Evolutionary conservation across 306 rosid species (phyloP).

Genomic region (Malus fusca): DNA sequence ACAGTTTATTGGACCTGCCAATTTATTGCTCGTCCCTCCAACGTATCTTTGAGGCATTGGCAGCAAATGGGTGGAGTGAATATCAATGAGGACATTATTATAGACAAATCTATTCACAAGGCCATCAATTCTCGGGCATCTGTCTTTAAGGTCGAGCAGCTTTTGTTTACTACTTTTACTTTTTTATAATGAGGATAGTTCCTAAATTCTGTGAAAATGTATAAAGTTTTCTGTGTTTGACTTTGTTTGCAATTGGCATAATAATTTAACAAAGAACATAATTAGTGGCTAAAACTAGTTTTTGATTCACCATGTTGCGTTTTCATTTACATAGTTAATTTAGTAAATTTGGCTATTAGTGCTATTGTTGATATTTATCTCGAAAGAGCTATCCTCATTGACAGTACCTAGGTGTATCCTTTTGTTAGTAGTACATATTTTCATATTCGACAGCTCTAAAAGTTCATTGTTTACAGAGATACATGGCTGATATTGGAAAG

Average conservation of each 20-base stretch:
- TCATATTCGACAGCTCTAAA: background rate
- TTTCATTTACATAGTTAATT: background rate
- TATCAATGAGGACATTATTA: slow-evolving; percentile 68
- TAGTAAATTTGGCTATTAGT: background rate
- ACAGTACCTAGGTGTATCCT: too few relatives aligned
- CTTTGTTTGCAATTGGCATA: slow-evolving; percentile 9
- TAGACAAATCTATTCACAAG: slow-evolving; percentile 79
- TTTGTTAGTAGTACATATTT: background rate
- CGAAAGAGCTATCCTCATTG: background rate
- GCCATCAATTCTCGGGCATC: slow-evolving; percentile 80
- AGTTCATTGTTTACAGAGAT: slow-evolving; percentile 41
- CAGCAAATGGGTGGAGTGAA: slow-evolving; percentile 87
- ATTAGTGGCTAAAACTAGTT: background rate
- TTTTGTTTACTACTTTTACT: background rate
- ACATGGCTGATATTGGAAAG: slow-evolving; percentile 97
- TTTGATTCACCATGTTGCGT: background rate
- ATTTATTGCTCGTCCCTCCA: slow-evolving; percentile 78
- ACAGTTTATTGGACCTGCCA: slow-evolving; percentile 98
- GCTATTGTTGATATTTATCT: background rate
- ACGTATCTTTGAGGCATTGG: slow-evolving; percentile 81
- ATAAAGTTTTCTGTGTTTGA: background rate
- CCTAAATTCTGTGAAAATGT: background rate
- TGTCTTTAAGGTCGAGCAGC: slow-evolving; percentile 66
- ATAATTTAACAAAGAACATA: background rate
- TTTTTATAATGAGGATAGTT: slow-evolving; percentile 3